These are phyloP conservation scores for Phylloporus sp. DNA, from an alignment of 768 basidiomycete genomes.

Conservation along the genomic window DNA sequence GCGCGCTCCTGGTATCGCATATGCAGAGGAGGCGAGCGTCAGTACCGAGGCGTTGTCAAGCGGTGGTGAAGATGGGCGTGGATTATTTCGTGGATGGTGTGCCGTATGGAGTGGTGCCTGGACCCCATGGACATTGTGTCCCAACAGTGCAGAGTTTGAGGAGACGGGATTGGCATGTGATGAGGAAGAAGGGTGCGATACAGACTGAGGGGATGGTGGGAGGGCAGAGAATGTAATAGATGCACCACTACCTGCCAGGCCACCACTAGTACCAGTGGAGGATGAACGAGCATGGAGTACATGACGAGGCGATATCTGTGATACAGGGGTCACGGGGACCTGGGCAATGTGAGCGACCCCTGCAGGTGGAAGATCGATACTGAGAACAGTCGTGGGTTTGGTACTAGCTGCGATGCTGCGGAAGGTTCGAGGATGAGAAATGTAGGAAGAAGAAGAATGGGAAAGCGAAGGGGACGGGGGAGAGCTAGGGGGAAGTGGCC, in stretches of 20 bases:
- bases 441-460: slow-evolving; percentile 77
- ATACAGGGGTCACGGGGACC: slow-evolving; percentile 59
- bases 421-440: slow-evolving; percentile 79
- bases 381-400: slow-evolving; percentile 92
- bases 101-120: slow-evolving; percentile 87
- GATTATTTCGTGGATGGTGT: slow-evolving; percentile 96
- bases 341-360: slow-evolving; percentile 93
- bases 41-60: slow-evolving; percentile 88
- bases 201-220: slow-evolving; percentile 44
- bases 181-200: slow-evolving; percentile 43
- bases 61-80: slow-evolving; percentile 87
- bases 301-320: slow-evolving; percentile 48
- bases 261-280: slow-evolving; percentile 49
- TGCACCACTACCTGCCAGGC: slow-evolving; percentile 43
- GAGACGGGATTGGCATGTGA: slow-evolving; percentile 16
- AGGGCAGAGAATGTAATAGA: slow-evolving; percentile 76
- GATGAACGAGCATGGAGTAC: slow-evolving; percentile 58
- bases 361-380: slow-evolving; percentile 74
- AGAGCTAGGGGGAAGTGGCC: slow-evolving; percentile 84
- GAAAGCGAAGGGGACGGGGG: slow-evolving; percentile 87
- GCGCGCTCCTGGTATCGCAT: slow-evolving; percentile 64
- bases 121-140: slow-evolving; percentile 31
- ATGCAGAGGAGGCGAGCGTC: slow-evolving; percentile 92
- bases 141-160: slow-evolving; percentile 31
- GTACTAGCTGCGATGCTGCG: slow-evolving; percentile 83